Evolutionary conservation across 805 yeast species (phyloP).

Genomic region (Maudiozyma saulgeensis): DNA sequence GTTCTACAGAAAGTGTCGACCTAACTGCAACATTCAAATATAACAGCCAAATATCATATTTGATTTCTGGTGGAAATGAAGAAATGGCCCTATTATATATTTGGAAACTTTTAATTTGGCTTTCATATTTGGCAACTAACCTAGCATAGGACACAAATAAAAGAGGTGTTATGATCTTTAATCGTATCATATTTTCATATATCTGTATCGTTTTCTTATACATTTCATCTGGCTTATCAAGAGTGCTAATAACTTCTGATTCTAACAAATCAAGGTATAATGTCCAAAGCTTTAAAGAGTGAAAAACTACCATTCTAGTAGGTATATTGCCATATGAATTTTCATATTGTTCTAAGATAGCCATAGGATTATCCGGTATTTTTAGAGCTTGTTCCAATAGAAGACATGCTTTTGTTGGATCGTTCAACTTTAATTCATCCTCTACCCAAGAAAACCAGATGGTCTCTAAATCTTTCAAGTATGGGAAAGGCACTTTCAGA

Average conservation of each 20-base stretch:
- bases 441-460: slow-evolving; percentile 75
- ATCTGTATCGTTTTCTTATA: slow-evolving; percentile 26
- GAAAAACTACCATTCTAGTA: slow-evolving; percentile 51
- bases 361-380: slow-evolving; percentile 30
- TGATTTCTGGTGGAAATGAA: slow-evolving; percentile 38
- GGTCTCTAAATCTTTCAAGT: slow-evolving; percentile 53
- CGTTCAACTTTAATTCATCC: slow-evolving; percentile 46
- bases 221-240: too few species aligned
- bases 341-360: slow-evolving; percentile 13
- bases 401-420: slow-evolving; percentile 36
- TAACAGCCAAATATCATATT: slow-evolving; percentile 61
- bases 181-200: slow-evolving; percentile 45
- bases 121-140: slow-evolving; percentile 41
- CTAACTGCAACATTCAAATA: slow-evolving; percentile 47
- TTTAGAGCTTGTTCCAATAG: slow-evolving; percentile 36
- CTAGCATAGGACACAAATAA: slow-evolving; percentile 58
- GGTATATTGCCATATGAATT: slow-evolving; percentile 24
- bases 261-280: slow-evolving; percentile 58
- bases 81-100: slow-evolving; percentile 61
- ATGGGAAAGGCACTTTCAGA: slow-evolving; percentile 56
- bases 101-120: slow-evolving; percentile 40
- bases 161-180: slow-evolving; percentile 61
- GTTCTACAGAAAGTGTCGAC: slow-evolving; percentile 33
- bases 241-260: slow-evolving; percentile 7
- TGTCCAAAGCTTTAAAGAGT: slow-evolving; percentile 60